Base-by-base conservation (phyloP, 2,329 filamentous ascomycete genomes). In the Neonectria ditissima region DNA sequence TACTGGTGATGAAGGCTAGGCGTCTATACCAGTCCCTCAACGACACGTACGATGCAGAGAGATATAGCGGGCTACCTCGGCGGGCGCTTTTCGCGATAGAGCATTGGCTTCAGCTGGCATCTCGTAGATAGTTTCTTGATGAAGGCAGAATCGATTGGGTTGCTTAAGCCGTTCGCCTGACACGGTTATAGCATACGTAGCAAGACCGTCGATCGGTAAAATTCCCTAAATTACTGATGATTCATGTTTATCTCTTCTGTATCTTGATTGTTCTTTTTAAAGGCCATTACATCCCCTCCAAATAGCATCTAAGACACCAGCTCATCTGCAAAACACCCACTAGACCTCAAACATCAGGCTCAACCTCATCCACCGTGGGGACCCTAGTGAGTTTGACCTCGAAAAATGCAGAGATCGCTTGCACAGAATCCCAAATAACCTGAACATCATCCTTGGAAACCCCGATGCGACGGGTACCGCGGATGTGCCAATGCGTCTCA, bases 401-500 rank as follows among this genome's bases (percentile, higher is more conserved):
- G 26, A 74, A 73, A 53, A 73, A 75, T 47, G 61, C 69, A 37
- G 73, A 69, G 56, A 76, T 61, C 16, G 65, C 45, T 52, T 63
- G 62, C 2, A 74, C 65, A 22, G 65, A 60, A 22, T 76, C 74
- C 67, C 72, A 75, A 3, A 76, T 41, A 4, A 68, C 44, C 47
- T 76, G 65, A 6, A 69, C 67, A 32, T 76, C 74, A 18, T 67
- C 56, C 56, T 69, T 72, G 1, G 70, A 70, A 18, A 76, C 74
- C 0, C 75, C 74, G 11, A 75, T 70, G 1, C 74, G 60, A 16
- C 74, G 61, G 3, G 72, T 75, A 0, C 71, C 71, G 2, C 74
- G 71, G 7, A 76, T 78, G 74, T 89, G 86, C 85, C 86, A 89
- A 16, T 79, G 81, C 2, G 85, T 85, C 72, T 87, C 83, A 1